These are phyloP conservation scores for Hondaea fermentalgiana DNA, from an alignment of 108 stramenopile species.

Conservation along the genomic window DNA sequence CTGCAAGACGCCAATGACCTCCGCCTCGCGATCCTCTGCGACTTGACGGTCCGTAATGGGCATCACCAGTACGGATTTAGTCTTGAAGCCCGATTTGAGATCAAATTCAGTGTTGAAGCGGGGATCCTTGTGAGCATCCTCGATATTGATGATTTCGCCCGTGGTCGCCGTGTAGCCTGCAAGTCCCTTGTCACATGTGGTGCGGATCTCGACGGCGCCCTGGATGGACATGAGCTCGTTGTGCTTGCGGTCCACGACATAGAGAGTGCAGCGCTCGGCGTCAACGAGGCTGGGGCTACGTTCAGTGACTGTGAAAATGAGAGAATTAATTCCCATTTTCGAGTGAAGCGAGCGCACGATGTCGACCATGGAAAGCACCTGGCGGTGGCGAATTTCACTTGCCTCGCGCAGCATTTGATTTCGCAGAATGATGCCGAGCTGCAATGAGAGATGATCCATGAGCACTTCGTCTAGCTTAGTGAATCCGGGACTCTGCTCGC, in stretches of 20 bases:
- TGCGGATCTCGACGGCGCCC: slow-evolving; percentile 30
- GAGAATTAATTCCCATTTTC: slow-evolving; percentile 35
- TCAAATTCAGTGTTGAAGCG: slow-evolving; percentile 34
- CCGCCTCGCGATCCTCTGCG: not conserved
- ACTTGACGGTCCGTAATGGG: slow-evolving; percentile 21
- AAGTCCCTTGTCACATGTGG: slow-evolving; percentile 24
- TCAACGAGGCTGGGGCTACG: slow-evolving; percentile 32
- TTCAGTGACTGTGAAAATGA: slow-evolving; percentile 39
- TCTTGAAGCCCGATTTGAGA: slow-evolving; percentile 34
- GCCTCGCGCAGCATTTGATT: slow-evolving; percentile 9
- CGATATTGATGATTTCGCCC: slow-evolving; percentile 28
- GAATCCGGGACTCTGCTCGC: not conserved
- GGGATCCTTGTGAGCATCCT: slow-evolving; percentile 34
- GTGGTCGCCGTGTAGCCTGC: slow-evolving; percentile 30
- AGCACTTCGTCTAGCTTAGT: slow-evolving; percentile 20
- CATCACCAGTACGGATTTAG: slow-evolving; percentile 30
- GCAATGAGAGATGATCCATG: slow-evolving; percentile 21
- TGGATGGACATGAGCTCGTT: slow-evolving; percentile 29
- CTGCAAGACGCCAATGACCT: slow-evolving; percentile 38
- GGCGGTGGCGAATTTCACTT: not conserved
- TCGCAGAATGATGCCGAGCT: slow-evolving; percentile 23
- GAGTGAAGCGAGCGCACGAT: slow-evolving; percentile 37
- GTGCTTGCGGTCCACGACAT: slow-evolving; percentile 32
- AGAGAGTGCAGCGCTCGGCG: slow-evolving; percentile 37
- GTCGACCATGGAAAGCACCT: slow-evolving; percentile 20